These are phyloP conservation scores for Parascedosporium putredinis DNA, from an alignment of 2,329 filamentous ascomycete species.

Conservation along the genomic window DNA sequence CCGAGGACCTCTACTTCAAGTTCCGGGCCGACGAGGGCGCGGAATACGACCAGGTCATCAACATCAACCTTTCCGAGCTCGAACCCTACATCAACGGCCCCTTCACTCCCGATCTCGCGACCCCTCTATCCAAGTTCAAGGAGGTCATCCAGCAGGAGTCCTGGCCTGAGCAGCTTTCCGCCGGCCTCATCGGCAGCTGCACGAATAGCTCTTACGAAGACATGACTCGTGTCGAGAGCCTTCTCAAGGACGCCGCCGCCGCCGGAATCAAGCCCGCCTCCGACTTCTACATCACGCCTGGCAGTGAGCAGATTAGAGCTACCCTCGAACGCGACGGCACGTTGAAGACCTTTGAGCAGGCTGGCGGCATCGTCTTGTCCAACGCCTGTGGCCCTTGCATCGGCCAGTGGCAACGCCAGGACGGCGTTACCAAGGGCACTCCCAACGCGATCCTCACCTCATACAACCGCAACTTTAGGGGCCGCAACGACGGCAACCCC, in stretches of 20 bases:
- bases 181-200: constrained; percentile 92
- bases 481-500: constrained; percentile 94
- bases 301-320: constrained; percentile 91
- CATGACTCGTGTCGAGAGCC: constrained; percentile 89
- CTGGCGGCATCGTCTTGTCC: constrained; percentile 80
- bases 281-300: constrained; percentile 92
- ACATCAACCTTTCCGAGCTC: constrained; percentile 78
- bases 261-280: constrained; percentile 85
- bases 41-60: constrained; percentile 82
- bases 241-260: constrained; percentile 80
- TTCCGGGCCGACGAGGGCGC: constrained; percentile 71
- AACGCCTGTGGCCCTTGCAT: constrained; percentile 95
- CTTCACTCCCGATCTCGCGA: constrained; percentile 91
- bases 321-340: constrained; percentile 86
- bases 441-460: constrained; percentile 91
- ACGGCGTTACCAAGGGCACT: constrained; percentile 74
- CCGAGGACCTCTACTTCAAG: constrained; percentile 44
- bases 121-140: constrained; percentile 83
- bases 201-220: constrained; percentile 99
- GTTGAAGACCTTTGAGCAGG: constrained; percentile 72
- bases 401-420: constrained; percentile 89
- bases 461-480: constrained; percentile 97
- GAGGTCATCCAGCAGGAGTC: constrained; percentile 70
- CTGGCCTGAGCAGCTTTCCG: constrained; percentile 86
- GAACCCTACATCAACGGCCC: constrained; percentile 97